Evolutionary conservation across 495 filamentous ascomycete genomes (phyloP), one percentile per base, ranked within the genome.

Genomic region (Talaromyces adpressus): DNA sequence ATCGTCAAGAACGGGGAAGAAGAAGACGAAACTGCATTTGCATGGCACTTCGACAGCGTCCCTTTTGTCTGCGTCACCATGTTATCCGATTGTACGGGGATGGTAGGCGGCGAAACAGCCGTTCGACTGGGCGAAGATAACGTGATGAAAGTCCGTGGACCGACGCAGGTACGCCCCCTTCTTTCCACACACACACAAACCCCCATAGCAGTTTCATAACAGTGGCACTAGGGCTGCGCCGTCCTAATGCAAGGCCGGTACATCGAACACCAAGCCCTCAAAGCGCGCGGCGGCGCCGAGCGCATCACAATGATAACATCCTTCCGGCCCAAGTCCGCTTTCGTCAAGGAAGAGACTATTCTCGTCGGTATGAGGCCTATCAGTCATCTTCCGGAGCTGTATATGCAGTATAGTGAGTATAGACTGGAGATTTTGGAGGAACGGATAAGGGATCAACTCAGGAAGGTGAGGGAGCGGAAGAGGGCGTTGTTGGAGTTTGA

Each of bases 11-110:
- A 1, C 0, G 32, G 32, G 2, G 76, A 81, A 32, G 67, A 73
- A 36, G 71, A 81, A 87, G 62, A 81, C 86, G 61, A 79, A 81
- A 69, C 79, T 83, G 11, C 82, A 87, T 60, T 89, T 18, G 85
- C 81, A 30, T 91, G 89, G 89, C 88, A 92, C 72, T 82, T 73
- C 41, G 89, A 92, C 65, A 87, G 85, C 65, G 91, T 88, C 69
- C 89, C 89, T 0, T 92, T 90, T 63, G 89, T 91, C 16, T 91
- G 89, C 66, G 88, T 92, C 25, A 79, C 84, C 4, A 92, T 91
- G 89, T 80, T 91, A 52, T 89, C 86, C 56, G 87, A 92, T 66
- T 86, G 85, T 54, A 82, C 77, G 0, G 77, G 77, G 14, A 92
- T 91, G 89, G 75, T 87, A 7, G 88, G 88, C 32, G 89, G 89